A percentile compares a stretch with the other conserved stretches of the same genome.
phyloP scores from a whole-genome alignment of 2,329 filamentous ascomycete genomes.

The Ophiostoma angusticollis region DNA sequence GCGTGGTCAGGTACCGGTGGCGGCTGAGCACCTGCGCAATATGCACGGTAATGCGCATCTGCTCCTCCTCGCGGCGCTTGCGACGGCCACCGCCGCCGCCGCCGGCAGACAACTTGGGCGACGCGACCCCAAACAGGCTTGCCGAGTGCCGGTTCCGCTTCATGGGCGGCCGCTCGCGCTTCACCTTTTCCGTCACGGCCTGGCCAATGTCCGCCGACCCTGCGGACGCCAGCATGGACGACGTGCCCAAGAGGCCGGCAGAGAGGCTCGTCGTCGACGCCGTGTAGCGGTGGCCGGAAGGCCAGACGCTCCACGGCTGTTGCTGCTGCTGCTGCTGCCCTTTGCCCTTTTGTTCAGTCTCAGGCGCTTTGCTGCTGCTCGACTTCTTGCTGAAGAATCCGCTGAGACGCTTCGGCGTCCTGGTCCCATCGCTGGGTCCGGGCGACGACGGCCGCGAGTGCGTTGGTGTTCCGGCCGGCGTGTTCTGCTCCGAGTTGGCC shows the following conservation, averaged over 20 bases:
- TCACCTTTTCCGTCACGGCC: constrained; percentile 31
- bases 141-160: constrained; percentile 13
- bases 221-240: constrained; percentile 37
- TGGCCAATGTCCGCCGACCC: constrained; percentile 31
- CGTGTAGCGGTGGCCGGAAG: constrained; percentile 8
- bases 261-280: constrained; percentile 24
- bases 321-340: too few species aligned
- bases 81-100: constrained; percentile 11
- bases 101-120: constrained; percentile 6
- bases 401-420: constrained; percentile 23
- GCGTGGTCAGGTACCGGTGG: constrained; percentile 70
- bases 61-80: constrained; percentile 17
- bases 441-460: constrained; percentile 31
- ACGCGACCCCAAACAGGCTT: constrained; percentile 9
- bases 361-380: constrained; percentile 30
- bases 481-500: constrained; percentile 28
- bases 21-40: constrained; percentile 60
- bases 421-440: constrained; percentile 11
- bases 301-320: constrained; percentile 9
- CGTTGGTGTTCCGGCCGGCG: constrained; percentile 30
- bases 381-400: constrained; percentile 29
- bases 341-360: background rate
- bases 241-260: constrained; percentile 40
- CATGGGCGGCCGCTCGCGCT: constrained; percentile 19
- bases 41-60: constrained; percentile 38